Evolutionary conservation across 1,284 basidiomycete genomes (phyloP), one percentile per base, ranked within the genome.

Genomic region (Pseudozyma sp.): DNA sequence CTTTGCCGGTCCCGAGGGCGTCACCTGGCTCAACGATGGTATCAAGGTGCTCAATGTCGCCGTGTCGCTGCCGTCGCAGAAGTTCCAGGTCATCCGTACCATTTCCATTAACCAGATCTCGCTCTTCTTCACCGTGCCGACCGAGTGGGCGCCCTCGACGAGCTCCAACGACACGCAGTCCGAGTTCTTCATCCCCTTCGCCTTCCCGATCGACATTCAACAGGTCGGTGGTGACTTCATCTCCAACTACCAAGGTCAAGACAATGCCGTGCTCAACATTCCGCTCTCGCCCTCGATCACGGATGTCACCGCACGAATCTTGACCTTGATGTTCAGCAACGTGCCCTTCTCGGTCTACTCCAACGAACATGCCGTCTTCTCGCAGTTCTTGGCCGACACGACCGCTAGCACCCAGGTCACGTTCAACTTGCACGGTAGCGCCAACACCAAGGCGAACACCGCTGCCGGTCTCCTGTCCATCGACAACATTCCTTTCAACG

Each of bases 1-100:
- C 45, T 88, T 88, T 65, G 91, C 90, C 6, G 91, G 91, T 14
- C 88, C 91, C 0, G 86, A 87, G 60, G 88, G 89, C 76, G 83
- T 91, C 14, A 88, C 88, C 1, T 93, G 92, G 92, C 86, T 93
- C 31, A 92, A 92, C 81, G 88, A 91, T 51, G 92, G 89, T 35
- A 92, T 93, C 83, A 89, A 90, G 85, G 86, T 87, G 42, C 88
- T 93, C n/a, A 84, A 87, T 55, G 87, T 93, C 4, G 85, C 86
- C 3, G 89, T 92, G 0, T 86, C 88, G 18, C 87, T 93, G 43
- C 92, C 92, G 0, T 91, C 92, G 71, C 88, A 87, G 66, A 90
- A 91, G 35, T 88, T 91, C 69, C 85, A 89, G 43, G 87, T 93
- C 79, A 92, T 93, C 85, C 89, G 90, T 71, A 88, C 89, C 9